Conservation (phyloP, 495 filamentous ascomycete species). For the Podospora tetraspora region DNA sequence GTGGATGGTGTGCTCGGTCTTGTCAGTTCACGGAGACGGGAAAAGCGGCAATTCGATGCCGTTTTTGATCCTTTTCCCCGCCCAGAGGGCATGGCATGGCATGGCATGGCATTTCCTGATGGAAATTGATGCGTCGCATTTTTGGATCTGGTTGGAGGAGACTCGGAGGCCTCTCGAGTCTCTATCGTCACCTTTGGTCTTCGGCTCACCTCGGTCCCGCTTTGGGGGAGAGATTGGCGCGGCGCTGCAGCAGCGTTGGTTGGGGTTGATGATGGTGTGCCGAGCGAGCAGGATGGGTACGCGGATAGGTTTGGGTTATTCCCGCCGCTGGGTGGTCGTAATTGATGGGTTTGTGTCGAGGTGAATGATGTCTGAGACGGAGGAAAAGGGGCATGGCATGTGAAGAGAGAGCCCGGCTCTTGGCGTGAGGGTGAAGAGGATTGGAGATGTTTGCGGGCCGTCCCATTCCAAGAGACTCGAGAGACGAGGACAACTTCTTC, state of each 20-base stretch:
- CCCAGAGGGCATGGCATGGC: background rate
- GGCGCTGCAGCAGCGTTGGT: background rate
- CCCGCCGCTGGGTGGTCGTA: background rate
- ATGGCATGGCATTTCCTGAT: background rate
- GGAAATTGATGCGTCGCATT: background rate
- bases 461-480: background rate
- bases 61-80: background rate
- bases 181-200: background rate
- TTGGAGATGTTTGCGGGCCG: background rate
- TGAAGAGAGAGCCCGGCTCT: background rate
- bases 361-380: background rate
- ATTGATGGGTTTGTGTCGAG: too few species aligned
- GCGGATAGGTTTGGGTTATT: background rate
- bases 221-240: background rate
- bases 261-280: background rate
- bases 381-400: background rate
- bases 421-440: background rate
- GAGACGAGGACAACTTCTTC: background rate
- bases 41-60: background rate
- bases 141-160: background rate
- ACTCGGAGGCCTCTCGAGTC: background rate
- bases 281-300: background rate
- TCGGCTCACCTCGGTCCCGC: background rate
- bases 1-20: background rate
- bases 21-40: background rate